Percentiles rank a stretch among this genome's conserved stretches.
phyloP scores from a whole-genome alignment of 139 green algal genomes.

The Desmodesmus armatus region DNA sequence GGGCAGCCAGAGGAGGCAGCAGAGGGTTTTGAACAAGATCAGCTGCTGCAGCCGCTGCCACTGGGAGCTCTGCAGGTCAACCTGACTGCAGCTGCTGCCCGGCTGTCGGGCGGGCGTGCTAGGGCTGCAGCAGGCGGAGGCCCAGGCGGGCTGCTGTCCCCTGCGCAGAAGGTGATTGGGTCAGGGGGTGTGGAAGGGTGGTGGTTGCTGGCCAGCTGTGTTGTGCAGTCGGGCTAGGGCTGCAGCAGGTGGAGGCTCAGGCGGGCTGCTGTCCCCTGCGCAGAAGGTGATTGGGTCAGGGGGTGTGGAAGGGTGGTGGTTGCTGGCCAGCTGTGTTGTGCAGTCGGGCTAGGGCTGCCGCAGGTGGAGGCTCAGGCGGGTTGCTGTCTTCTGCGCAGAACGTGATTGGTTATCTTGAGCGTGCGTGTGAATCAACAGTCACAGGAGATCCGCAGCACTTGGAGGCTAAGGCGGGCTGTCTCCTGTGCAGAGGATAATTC shows the following conservation, averaged over 20 bases:
- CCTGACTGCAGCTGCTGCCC: not conserved
- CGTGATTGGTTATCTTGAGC: not conserved
- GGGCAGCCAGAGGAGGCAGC: not conserved
- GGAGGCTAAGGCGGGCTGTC: not conserved
- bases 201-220: not conserved
- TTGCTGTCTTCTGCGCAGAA: not conserved
- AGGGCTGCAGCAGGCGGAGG: not conserved
- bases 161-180: not conserved
- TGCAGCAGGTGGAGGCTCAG: not conserved
- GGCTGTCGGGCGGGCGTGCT: not conserved
- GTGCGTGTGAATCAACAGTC: not conserved
- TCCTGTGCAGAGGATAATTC: too few relatives aligned
- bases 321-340: not conserved
- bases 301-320: too few relatives aligned
- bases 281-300: not conserved
- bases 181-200: too few relatives aligned
- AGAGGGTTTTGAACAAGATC: not conserved
- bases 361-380: not conserved
- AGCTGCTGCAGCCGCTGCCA: conserved; percentile 10
- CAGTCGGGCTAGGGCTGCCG: not conserved
- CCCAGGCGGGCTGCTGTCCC: not conserved
- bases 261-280: not conserved
- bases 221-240: not conserved
- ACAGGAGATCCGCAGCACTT: not conserved
- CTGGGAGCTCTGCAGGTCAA: not conserved